phyloP scores from a whole-genome alignment of 352 stramenopile species.

The Plasmopara halstedii region DNA sequence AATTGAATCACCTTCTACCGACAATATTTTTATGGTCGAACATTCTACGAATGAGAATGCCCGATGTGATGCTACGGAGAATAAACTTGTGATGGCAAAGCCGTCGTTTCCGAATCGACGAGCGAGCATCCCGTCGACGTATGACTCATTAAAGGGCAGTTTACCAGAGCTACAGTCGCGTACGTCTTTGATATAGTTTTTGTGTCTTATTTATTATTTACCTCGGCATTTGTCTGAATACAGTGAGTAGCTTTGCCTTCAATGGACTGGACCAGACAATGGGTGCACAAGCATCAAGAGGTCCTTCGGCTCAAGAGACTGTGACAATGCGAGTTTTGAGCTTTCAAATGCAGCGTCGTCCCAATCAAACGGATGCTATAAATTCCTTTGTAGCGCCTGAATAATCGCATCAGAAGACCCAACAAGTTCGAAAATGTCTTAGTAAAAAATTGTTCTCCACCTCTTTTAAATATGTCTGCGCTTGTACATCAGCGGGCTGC shows the following conservation, averaged over 20 bases:
- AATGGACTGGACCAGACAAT: slow-evolving; percentile 18
- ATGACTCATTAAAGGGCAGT: too few species aligned
- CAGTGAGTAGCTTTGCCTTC: slow-evolving; percentile 29
- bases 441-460: too few species aligned
- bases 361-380: too few species aligned
- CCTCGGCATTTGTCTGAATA: slow-evolving; percentile 2
- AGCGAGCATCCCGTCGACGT: not conserved
- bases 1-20: slow-evolving; percentile 2
- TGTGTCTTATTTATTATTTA: too few species aligned
- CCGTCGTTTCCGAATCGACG: slow-evolving; percentile 8
- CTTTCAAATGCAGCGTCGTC: slow-evolving; percentile 19
- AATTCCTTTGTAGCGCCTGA: too few species aligned
- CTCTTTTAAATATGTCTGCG: too few species aligned
- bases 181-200: too few species aligned
- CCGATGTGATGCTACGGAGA: slow-evolving; percentile 2
- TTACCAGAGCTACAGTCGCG: too few species aligned
- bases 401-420: too few species aligned
- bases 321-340: slow-evolving; percentile 32
- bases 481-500: too few species aligned
- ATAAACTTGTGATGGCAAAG: slow-evolving; percentile 8
- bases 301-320: slow-evolving; percentile 12
- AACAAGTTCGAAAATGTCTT: too few species aligned
- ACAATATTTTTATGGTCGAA: slow-evolving; percentile 23
- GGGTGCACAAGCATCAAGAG: slow-evolving; percentile 8
- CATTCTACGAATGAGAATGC: slow-evolving; percentile 10